Percentiles rank a stretch among this genome's conserved stretches.
Evolutionary conservation across 2,329 filamentous ascomycete genomes (phyloP).

Genomic region (Aspergillus ibericus): DNA sequence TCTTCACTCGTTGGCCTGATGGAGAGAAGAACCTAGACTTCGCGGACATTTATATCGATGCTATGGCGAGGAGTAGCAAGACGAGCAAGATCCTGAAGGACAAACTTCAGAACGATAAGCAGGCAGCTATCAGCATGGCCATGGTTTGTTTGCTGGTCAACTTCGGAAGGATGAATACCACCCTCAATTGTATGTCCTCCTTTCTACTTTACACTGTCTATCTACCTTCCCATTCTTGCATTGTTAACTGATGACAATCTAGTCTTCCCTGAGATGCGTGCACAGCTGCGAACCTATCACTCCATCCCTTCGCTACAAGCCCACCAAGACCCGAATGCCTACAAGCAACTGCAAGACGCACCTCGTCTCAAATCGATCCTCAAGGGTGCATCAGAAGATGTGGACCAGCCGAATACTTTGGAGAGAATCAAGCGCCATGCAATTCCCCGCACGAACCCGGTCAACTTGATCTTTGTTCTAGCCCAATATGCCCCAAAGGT

Average conservation of each 20-base stretch:
- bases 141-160: conserved; percentile 99
- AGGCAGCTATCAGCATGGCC: conserved; percentile 94
- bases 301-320: conserved; percentile 95
- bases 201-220: conserved; percentile 3
- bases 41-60: conserved; percentile 95
- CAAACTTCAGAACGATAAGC: conserved; percentile 87
- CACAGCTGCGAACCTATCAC: conserved; percentile 94
- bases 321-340: conserved; percentile 89
- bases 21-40: conserved; percentile 72
- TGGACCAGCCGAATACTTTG: conserved; percentile 77
- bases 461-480: conserved; percentile 95
- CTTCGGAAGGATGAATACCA: conserved; percentile 98
- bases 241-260: conserved; percentile 14
- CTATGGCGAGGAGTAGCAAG: conserved; percentile 98
- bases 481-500: conserved; percentile 87
- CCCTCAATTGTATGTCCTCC: conserved; percentile 76
- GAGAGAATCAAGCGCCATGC: conserved; percentile 72
- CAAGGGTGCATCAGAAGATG: conserved; percentile 92
- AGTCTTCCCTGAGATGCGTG: conserved; percentile 99
- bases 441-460: conserved; percentile 86
- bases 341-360: conserved; percentile 97
- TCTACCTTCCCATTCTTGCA: not conserved
- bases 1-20: conserved; percentile 93
- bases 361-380: conserved; percentile 94
- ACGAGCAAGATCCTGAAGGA: conserved; percentile 98